Evolutionary conservation across 2,329 filamentous ascomycete genomes (phyloP).

Genomic region (Aspergillus udagawae): DNA sequence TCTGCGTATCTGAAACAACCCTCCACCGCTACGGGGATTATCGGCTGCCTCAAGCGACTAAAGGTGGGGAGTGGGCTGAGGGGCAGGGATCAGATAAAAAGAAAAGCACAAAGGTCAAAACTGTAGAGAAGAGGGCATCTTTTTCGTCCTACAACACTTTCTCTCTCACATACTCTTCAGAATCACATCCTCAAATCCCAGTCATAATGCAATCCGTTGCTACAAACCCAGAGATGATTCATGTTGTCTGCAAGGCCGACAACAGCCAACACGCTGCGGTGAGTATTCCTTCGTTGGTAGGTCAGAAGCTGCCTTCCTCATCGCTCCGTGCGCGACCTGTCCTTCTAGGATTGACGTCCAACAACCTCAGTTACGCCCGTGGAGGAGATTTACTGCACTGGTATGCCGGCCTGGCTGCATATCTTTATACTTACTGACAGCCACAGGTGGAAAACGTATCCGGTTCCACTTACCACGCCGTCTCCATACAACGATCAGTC

Average conservation of each 20-base stretch:
- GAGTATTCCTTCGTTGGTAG: not conserved
- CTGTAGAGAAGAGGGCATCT: too few relatives aligned
- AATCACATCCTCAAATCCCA: not conserved
- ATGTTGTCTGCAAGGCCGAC: constrained; percentile 7
- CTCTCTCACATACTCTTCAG: too few relatives aligned
- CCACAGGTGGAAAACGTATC: constrained; percentile 43
- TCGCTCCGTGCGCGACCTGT: constrained; percentile 9
- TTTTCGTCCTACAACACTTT: too few relatives aligned
- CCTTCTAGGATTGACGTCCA: constrained; percentile 10
- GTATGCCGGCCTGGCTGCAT: not conserved
- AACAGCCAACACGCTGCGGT: constrained; percentile 4
- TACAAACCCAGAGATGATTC: not conserved
- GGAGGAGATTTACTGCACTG: constrained; percentile 6
- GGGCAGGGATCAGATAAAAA: too few relatives aligned
- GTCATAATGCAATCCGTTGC: not conserved
- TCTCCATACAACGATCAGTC: constrained; percentile 28
- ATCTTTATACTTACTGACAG: not conserved
- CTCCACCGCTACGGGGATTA: too few relatives aligned
- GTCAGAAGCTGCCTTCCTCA: constrained; percentile 3
- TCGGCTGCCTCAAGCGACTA: too few relatives aligned
- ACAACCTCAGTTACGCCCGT: constrained; percentile 17
- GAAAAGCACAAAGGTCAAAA: too few relatives aligned
- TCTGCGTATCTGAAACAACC: too few relatives aligned
- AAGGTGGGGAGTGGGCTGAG: too few relatives aligned
- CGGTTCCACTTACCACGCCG: constrained; percentile 30